Evolutionary conservation across 164 flowering plant species (phyloP).

Genomic region (Cinnamomum micranthum): DNA sequence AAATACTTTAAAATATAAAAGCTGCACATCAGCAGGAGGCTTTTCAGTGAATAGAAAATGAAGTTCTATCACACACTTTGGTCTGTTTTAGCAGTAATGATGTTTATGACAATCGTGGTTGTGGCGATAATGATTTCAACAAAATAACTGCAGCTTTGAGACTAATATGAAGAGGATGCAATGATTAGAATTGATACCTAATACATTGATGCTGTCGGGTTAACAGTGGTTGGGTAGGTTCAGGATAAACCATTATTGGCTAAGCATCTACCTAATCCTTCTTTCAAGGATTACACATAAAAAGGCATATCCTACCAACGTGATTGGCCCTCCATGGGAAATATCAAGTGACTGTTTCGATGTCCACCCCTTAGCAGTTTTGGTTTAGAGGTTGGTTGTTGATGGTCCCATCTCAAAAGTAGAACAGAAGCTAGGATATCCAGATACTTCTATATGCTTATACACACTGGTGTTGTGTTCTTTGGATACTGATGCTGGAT

Average conservation of each 20-base stretch:
- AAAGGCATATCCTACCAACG: neutral
- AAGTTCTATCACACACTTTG: too few relatives aligned
- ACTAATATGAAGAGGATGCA: neutral
- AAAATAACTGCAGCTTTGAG: too few relatives aligned
- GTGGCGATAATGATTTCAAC: neutral
- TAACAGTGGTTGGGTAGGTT: neutral
- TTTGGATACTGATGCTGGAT: too few relatives aligned
- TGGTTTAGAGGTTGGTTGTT: too few relatives aligned
- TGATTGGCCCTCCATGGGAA: neutral
- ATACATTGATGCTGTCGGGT: neutral
- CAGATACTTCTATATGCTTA: too few relatives aligned
- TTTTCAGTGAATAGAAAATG: neutral
- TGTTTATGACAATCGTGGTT: neutral
- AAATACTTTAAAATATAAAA: neutral
- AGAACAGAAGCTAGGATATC: too few relatives aligned
- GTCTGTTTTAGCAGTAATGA: conserved; percentile 1
- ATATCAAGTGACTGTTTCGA: too few relatives aligned
- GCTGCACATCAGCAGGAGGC: neutral
- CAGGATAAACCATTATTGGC: neutral
- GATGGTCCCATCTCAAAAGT: too few relatives aligned
- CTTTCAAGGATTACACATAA: neutral
- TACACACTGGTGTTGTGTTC: too few relatives aligned
- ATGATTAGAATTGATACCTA: neutral
- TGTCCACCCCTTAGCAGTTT: too few relatives aligned
- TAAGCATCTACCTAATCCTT: conserved; percentile 1